These are phyloP conservation scores for Chaetomium sp. DNA, from an alignment of 2,329 filamentous ascomycete species.

Conservation along the genomic window DNA sequence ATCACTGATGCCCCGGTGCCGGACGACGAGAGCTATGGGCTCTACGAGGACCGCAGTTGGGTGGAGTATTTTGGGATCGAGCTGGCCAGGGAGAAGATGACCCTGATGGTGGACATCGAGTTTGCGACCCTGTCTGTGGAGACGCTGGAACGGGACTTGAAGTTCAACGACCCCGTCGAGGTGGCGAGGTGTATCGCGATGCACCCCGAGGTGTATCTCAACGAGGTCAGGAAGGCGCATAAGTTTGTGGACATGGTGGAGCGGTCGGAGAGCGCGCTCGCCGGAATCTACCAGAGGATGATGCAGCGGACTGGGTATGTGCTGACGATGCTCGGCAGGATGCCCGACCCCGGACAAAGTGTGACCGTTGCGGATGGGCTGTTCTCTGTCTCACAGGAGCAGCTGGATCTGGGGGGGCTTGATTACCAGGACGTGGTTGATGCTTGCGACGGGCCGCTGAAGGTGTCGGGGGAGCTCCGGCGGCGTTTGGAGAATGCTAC, in stretches of 20 bases:
- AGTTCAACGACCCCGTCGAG: background rate
- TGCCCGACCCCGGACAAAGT: constrained; percentile 1
- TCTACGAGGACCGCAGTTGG: background rate
- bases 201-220: background rate
- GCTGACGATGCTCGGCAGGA: background rate
- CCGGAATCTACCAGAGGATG: background rate
- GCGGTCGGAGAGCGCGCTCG: background rate
- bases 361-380: background rate
- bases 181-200: background rate
- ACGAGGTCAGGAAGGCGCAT: background rate
- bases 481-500: background rate
- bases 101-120: background rate
- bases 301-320: background rate
- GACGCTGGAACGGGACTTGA: background rate
- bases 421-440: background rate
- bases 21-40: background rate
- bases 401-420: background rate
- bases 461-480: background rate
- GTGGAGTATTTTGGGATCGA: background rate
- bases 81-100: background rate
- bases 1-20: background rate
- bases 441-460: constrained; percentile 16
- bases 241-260: background rate
- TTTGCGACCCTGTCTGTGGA: background rate
- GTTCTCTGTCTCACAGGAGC: constrained; percentile 5